Base-by-base conservation (phyloP, 257 asterid genomes). In the Solanum neorickii region DNA sequence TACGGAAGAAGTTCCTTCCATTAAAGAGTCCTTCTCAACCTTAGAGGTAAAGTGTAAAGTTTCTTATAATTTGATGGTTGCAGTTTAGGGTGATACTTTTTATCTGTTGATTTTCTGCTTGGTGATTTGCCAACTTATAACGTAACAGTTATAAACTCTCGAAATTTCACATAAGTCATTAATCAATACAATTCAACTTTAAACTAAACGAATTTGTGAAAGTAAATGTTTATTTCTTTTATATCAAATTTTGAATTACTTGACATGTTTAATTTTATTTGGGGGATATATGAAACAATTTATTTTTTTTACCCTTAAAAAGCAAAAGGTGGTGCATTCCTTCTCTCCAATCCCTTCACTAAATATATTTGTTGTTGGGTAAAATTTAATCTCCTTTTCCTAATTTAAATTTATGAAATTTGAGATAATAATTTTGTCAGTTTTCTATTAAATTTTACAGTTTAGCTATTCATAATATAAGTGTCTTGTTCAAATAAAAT, bases 1-100 rank as follows among this genome's bases (percentile, higher is more conserved):
- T 86, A 95, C 91, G 76, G 99, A 97, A 91, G 99, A 97, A 87
- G 88, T 90, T 90, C 86, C 95, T 68, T 88, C 94, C 49, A 85
- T 92, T 70, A 90, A 93, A 89, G 98, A 93, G 86, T 91, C 98
- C 56, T 93, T 96, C 12, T 56, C 91, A 42, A 93, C 99, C 69
- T 89, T 97, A 86, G 99, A 96, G 99, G 99, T 97, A 82, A 44
- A 66, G 98, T 86, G 68, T 80, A 10, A 47, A 29, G 42, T 73
- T 66, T 78, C 39, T 77, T 77, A 77, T 16, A 14, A 25, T 77
- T 44, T 77, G 9, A 77, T 77, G 83, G 25, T 44, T 77, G 39
- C 83, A 73, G 15, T 77, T 77, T 29, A 46, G 39, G 14, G 62
- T 46, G 66, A 29, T 25, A 25, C 27, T 25, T 25, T 25, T 25